phyloP scores from a whole-genome alignment of 495 filamentous ascomycete genomes.

The Aspergillus indologenus region DNA sequence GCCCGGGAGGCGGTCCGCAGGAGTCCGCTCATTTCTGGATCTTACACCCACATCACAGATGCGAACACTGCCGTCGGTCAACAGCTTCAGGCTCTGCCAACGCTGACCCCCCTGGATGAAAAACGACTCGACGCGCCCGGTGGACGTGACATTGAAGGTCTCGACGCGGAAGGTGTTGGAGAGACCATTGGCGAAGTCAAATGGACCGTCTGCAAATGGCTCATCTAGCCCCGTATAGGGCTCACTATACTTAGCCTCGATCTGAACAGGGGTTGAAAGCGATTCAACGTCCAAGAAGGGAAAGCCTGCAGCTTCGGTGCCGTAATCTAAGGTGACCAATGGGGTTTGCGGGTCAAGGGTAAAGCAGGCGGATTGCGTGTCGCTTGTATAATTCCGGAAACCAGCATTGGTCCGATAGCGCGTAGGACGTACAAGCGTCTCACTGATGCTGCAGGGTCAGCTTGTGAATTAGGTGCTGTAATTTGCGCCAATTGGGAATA shows the following conservation, averaged over 20 bases:
- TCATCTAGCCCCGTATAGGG: constrained; percentile 13
- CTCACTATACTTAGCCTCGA: constrained; percentile 22
- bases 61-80: constrained; percentile 6
- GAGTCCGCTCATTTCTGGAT: constrained; percentile 13
- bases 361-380: constrained; percentile 5
- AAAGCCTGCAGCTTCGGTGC: constrained; percentile 15
- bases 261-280: constrained; percentile 15
- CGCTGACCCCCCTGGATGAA: constrained; percentile 25
- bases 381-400: neutral
- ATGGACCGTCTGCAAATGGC: constrained; percentile 21
- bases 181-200: constrained; percentile 18
- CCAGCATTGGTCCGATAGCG: neutral
- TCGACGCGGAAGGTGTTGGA: constrained; percentile 24
- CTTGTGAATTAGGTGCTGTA: neutral
- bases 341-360: constrained; percentile 5
- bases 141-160: constrained; percentile 23
- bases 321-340: constrained; percentile 13
- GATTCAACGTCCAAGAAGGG: constrained; percentile 11
- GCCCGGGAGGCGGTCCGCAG: constrained; percentile 13
- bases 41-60: constrained; percentile 15
- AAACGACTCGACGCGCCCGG: constrained; percentile 17
- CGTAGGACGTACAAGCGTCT: neutral
- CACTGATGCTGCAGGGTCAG: neutral
- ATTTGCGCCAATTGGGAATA: no score
- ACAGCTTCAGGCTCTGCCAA: constrained; percentile 19